Conservation (phyloP, 495 filamentous ascomycete genomes). For the Aspergillus leporis region DNA sequence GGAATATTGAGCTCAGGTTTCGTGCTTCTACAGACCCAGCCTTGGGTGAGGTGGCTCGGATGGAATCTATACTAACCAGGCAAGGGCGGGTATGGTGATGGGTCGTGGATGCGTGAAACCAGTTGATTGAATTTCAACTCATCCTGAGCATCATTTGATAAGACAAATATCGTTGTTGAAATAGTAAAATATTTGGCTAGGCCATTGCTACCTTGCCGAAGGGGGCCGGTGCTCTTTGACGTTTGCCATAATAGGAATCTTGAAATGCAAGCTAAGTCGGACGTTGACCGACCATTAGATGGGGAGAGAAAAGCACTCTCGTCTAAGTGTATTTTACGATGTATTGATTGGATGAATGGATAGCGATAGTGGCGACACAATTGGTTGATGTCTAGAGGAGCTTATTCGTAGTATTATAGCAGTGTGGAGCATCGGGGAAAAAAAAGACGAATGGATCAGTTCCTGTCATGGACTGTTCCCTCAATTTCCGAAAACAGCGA, state of each 20-base stretch:
- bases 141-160: not conserved
- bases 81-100: not conserved
- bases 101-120: not conserved
- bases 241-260: not conserved
- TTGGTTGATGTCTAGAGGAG: constrained; percentile 7
- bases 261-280: not conserved
- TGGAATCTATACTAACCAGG: not conserved
- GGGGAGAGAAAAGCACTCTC: not conserved
- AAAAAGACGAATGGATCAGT: constrained; percentile 7
- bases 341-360: constrained; percentile 2
- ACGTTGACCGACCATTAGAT: not conserved
- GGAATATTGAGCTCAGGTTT: not conserved
- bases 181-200: too few species aligned
- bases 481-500: constrained; percentile 8
- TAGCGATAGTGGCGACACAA: not conserved
- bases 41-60: not conserved
- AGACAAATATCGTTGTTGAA: too few species aligned
- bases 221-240: not conserved
- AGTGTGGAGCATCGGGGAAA: constrained; percentile 8
- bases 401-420: constrained; percentile 16
- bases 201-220: too few species aligned
- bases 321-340: not conserved
- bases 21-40: not conserved
- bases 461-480: not conserved
- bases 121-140: not conserved